A percentile compares a stretch with the other conserved stretches of the same genome.
Evolutionary conservation across 1,284 basidiomycete species (phyloP).

Genomic region (Ustilago trichophora): DNA sequence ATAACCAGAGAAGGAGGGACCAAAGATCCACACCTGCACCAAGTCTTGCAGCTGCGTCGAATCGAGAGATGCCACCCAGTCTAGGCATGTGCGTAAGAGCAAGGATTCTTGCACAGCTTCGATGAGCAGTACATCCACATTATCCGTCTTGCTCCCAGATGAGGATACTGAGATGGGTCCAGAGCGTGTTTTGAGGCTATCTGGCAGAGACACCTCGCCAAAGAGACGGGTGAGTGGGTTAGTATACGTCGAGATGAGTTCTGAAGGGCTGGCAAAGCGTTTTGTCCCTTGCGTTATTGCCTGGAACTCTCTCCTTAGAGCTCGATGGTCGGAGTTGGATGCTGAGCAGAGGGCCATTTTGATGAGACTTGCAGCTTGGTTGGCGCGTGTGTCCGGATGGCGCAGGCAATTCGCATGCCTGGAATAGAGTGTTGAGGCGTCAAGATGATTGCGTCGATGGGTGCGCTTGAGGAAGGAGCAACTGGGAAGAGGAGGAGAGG

Average conservation of each 20-base stretch:
- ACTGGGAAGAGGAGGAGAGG: no score
- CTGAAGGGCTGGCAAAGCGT: conserved; percentile 2
- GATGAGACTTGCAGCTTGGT: no score
- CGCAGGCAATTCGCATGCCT: no score
- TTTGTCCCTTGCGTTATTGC: background rate
- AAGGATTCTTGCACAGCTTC: conserved; percentile 24
- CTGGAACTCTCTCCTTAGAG: conserved; percentile 11
- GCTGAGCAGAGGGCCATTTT: no score
- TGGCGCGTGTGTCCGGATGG: no score
- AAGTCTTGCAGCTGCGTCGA: background rate
- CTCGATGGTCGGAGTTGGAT: background rate
- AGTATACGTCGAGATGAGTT: background rate
- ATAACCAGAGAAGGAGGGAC: background rate
- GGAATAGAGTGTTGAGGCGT: no score
- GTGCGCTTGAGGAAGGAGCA: no score
- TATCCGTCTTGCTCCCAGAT: background rate
- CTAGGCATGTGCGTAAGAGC: conserved; percentile 7
- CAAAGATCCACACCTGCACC: conserved; percentile 18
- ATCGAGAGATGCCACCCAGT: conserved; percentile 7
- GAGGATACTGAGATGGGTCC: no score
- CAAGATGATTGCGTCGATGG: no score
- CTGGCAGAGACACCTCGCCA: background rate
- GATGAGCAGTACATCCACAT: conserved; percentile 7
- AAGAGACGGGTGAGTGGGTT: background rate
- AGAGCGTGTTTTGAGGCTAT: background rate